Evolutionary conservation across 768 basidiomycete species (phyloP).

Genomic region (Boletus sp.): DNA sequence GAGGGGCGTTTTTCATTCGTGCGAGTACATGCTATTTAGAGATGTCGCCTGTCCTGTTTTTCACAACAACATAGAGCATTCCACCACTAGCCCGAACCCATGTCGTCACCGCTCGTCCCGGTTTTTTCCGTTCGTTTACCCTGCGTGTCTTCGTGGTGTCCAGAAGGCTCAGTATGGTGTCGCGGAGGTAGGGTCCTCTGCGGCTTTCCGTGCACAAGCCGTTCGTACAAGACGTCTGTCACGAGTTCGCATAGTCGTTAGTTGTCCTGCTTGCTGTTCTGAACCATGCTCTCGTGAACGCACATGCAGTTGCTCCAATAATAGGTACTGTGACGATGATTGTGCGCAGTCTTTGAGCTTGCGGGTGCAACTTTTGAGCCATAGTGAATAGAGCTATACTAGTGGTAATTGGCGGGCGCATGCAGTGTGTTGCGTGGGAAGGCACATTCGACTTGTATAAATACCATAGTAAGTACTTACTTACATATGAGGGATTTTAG

Average conservation of each 20-base stretch:
- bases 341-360: conserved; percentile 44
- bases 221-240: conserved; percentile 64
- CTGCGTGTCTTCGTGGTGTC: conserved; percentile 7
- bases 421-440: background rate
- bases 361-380: conserved; percentile 38
- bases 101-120: conserved; percentile 10
- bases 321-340: conserved; percentile 65
- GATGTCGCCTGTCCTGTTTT: background rate
- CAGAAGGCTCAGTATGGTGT: background rate
- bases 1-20: background rate
- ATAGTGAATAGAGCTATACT: conserved; percentile 7
- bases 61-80: conserved; percentile 13
- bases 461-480: too few relatives aligned
- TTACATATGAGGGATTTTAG: too few relatives aligned
- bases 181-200: conserved; percentile 37
- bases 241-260: conserved; percentile 1
- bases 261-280: background rate
- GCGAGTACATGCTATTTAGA: conserved; percentile 27
- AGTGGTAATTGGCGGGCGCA: background rate
- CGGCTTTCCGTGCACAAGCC: conserved; percentile 52
- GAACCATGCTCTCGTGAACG: conserved; percentile 18
- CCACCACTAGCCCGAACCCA: conserved; percentile 1
- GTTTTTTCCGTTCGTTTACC: conserved; percentile 14
- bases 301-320: conserved; percentile 62
- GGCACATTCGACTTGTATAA: too few relatives aligned